Base-by-base conservation (phyloP, 768 basidiomycete species). In the Fomitopsis pulvina region DNA sequence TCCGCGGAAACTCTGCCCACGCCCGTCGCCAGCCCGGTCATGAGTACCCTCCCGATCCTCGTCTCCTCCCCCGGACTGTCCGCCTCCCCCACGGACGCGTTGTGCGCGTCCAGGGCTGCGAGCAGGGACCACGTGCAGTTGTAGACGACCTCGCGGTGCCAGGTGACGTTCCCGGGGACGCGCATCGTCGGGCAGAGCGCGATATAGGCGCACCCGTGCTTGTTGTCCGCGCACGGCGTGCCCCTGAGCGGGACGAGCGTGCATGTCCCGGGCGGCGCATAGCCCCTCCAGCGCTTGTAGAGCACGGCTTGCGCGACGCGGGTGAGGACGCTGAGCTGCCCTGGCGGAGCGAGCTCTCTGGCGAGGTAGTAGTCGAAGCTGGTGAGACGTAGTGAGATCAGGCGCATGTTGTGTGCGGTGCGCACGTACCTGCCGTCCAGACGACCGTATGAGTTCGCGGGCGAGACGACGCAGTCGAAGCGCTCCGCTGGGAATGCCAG, bases 381-480 rank as follows among this genome's bases (percentile, higher is more conserved):
- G 25, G 16, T 3, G 25, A 27, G 28, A 18, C 16, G 16, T 9
- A 16, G 41, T 5, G 6, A 4, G 41, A 41, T 41, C 34, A 32
- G 8, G 30, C 30, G 30, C 30, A 32, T 8, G 30, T n/a, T n/a
- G n/a, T n/a, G 30, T 16, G 30, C 30, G 16, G 16, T 7, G 34
- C 4, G 44, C 10, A 44, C 55, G 42, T n/a, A 63, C 62, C 59
- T 59, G 24, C 63, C 60, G 49, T 65, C 63, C 49, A 63, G 56
- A 27, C 56, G 58, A 24, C 63, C 63, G 41, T 53, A 62, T 1
- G 62, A 62, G 42, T 63, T 65, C 10, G 59, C 62, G 6, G 60
- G 62, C n/a, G 62, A 63, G 25, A 65, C 60, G 11, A 63, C 47
- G 43, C 62, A 65, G 48, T 64, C 62, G 24, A 54, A 54, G 32